Conservation (phyloP, 2,329 filamentous ascomycete genomes). For the Stagonosporopsis rhizophila region DNA sequence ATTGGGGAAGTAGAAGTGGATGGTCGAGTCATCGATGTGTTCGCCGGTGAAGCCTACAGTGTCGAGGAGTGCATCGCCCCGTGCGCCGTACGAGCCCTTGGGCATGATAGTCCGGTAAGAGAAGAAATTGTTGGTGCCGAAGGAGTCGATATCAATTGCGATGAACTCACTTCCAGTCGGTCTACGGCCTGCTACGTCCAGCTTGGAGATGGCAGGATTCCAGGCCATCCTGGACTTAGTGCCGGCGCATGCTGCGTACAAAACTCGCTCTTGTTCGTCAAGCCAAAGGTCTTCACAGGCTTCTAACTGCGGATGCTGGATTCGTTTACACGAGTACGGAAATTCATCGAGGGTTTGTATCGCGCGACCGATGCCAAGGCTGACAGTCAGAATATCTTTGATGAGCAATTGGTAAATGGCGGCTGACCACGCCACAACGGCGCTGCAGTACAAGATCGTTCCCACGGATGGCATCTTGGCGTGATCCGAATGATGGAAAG, state of each 20-base stretch:
- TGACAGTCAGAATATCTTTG: constrained; percentile 32
- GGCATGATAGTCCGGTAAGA: constrained; percentile 32
- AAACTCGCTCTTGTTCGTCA: constrained; percentile 30
- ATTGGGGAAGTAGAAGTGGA: constrained; percentile 41
- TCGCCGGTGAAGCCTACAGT: constrained; percentile 38
- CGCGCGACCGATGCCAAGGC: constrained; percentile 35
- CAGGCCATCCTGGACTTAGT: constrained; percentile 30
- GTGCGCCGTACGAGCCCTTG: constrained; percentile 31
- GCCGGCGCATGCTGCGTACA: constrained; percentile 43
- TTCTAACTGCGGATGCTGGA: constrained; percentile 34
- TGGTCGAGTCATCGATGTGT: constrained; percentile 30
- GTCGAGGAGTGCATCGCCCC: constrained; percentile 32
- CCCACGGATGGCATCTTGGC: constrained; percentile 8
- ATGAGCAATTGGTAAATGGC: constrained; percentile 38
- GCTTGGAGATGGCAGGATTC: constrained; percentile 30
- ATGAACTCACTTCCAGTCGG: constrained; percentile 35
- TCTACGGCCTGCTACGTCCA: constrained; percentile 34
- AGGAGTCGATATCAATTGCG: constrained; percentile 39
- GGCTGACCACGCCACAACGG: constrained; percentile 34
- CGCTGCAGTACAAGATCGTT: constrained; percentile 24
- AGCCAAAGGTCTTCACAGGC: constrained; percentile 45
- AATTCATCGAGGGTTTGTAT: constrained; percentile 40
- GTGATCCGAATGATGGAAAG: background rate
- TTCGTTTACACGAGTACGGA: constrained; percentile 33
- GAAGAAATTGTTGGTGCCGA: constrained; percentile 33